Evolutionary conservation across 2,329 filamentous ascomycete genomes (phyloP).

Genomic region (Ascochyta fabae): DNA sequence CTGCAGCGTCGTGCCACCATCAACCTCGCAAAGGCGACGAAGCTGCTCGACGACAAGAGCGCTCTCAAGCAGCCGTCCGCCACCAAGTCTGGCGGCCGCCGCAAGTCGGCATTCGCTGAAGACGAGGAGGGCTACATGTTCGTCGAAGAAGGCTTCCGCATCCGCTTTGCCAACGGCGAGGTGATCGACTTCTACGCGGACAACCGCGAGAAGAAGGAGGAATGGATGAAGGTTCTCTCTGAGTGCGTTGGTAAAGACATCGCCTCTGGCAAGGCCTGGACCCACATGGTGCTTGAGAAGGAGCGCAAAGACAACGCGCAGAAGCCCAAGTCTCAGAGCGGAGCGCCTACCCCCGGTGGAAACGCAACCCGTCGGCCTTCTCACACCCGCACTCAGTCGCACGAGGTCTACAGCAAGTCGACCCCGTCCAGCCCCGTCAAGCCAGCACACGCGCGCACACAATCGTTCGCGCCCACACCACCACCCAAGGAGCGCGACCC

Average conservation of each 20-base stretch:
- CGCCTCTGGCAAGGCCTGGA: conserved; percentile 63
- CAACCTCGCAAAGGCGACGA: conserved; percentile 90
- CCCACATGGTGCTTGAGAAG: conserved; percentile 63
- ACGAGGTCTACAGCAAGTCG: conserved; percentile 36
- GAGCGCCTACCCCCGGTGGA: conserved; percentile 26
- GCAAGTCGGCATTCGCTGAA: conserved; percentile 94
- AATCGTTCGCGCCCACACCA: conserved; percentile 39
- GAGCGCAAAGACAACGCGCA: conserved; percentile 47
- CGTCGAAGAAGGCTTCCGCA: conserved; percentile 97
- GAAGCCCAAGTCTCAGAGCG: conserved; percentile 26
- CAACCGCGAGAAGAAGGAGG: conserved; percentile 83
- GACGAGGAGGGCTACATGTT: conserved; percentile 99
- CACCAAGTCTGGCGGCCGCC: conserved; percentile 77
- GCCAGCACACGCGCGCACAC: conserved; percentile 39
- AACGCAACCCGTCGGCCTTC: conserved; percentile 25
- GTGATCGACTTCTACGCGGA: conserved; percentile 99
- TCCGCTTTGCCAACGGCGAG: conserved; percentile 97
- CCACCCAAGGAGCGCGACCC: conserved; percentile 42
- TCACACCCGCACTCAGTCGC: conserved; percentile 42
- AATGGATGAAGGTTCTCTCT: conserved; percentile 88
- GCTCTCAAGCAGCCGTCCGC: conserved; percentile 80
- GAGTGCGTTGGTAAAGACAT: conserved; percentile 70
- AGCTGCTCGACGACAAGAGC: conserved; percentile 90
- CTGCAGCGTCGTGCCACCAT: conserved; percentile 95
- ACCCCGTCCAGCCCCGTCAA: conserved; percentile 41